Evolutionary conservation across 768 basidiomycete species (phyloP), one percentile per base, ranked within the genome.

Genomic region (Naganishia vaughanmartiniae): DNA sequence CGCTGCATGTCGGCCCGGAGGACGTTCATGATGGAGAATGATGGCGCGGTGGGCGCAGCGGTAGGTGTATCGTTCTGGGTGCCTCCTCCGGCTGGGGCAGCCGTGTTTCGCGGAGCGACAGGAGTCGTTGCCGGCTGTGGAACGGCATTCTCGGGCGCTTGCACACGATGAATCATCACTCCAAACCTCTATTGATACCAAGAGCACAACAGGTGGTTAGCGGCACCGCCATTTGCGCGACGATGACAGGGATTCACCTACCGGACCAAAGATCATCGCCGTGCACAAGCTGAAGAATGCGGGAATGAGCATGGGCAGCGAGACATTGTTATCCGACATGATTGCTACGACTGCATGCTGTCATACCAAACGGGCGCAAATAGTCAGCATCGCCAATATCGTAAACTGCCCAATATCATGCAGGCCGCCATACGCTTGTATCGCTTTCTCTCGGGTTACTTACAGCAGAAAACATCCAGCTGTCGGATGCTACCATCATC

Each of bases 301-400:
- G 1, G 93, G 92, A 0, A 89, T 89, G 48, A 93, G 84, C 30
- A 93, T 84, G 0, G 91, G 88, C 28, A 95, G 80, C 0, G 91
- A 92, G 1, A 91, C 86, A 34, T 88, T 83, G 53, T 92, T 92
- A 72, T 93, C 90, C 2, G 90, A 88, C 45, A 93, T 82, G 68
- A 94, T 89, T 4, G 90, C 91, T 70, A 95, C 89, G 0, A 92
- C 93, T 66, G 93, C 87, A 75, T 94, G 91, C 84, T 85, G 66
- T 51, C 48, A 51, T 26, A 51, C 6, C n/a, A 3, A 54, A 51
- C 24, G 24, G 42, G 39, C 42, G 17, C 5, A 19, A 19, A 55
- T 24, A 17, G 54, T 67, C 11, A 66, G 65, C 11, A 24, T 57
- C 17, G 33, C 15, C 19, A 45, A 9, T n/a, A 42, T 11, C 42